Percentiles rank a stretch among this genome's conserved stretches.
Evolutionary conservation across 257 asterid genomes (phyloP).

Genomic region (Agastache rugosa): DNA sequence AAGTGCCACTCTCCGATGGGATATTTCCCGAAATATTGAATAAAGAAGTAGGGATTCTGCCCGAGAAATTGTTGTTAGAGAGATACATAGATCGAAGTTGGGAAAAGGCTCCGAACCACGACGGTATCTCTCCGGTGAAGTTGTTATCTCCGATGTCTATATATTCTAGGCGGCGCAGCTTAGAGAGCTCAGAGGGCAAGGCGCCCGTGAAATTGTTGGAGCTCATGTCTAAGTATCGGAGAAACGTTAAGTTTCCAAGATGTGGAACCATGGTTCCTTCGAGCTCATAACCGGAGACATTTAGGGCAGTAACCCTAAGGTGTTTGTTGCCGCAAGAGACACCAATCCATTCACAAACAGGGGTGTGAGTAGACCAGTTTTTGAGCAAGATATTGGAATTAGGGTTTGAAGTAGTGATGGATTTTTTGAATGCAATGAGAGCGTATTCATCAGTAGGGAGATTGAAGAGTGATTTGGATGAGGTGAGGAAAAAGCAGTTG

Average conservation of each 20-base stretch:
- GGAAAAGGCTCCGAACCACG: slow-evolving; percentile 23
- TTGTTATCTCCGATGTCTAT: background rate
- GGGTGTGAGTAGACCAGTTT: background rate
- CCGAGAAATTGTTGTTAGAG: slow-evolving; percentile 3
- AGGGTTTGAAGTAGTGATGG: background rate
- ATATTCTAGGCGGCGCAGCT: background rate
- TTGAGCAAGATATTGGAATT: background rate
- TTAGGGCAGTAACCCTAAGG: slow-evolving; percentile 39
- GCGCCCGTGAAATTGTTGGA: slow-evolving; percentile 24
- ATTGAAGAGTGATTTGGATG: background rate
- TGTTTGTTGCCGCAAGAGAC: slow-evolving; percentile 40
- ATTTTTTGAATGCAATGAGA: background rate
- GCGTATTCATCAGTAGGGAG: background rate
- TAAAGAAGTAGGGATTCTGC: slow-evolving; percentile 11
- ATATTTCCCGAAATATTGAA: slow-evolving; percentile 36
- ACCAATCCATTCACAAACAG: slow-evolving; percentile 39
- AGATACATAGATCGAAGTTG: background rate
- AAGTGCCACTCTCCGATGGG: slow-evolving; percentile 38
- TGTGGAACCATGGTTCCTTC: slow-evolving; percentile 31
- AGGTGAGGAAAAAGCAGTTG: background rate
- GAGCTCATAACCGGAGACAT: slow-evolving; percentile 31
- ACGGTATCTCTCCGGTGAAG: slow-evolving; percentile 31
- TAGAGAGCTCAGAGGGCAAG: slow-evolving; percentile 23
- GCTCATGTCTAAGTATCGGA: slow-evolving; percentile 17
- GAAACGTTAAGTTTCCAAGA: slow-evolving; percentile 35